Conservation (phyloP, 1,284 basidiomycete species). For the Naganishia sp. region DNA sequence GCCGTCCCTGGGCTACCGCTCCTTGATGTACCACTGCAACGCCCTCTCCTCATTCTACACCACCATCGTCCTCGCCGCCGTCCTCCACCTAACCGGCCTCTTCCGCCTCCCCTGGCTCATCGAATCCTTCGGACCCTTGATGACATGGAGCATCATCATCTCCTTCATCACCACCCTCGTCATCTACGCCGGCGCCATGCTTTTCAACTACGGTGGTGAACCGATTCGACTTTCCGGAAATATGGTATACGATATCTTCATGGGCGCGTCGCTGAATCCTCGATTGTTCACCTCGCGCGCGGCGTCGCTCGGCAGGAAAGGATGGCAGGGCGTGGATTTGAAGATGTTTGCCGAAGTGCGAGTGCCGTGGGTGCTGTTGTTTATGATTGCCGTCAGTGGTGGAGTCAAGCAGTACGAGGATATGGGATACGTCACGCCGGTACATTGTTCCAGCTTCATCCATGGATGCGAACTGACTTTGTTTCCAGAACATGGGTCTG, state of each 20-base stretch:
- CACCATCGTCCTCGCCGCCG: constrained; percentile 74
- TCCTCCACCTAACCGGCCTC: constrained; percentile 75
- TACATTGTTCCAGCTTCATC: constrained; percentile 46
- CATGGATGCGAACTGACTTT: not conserved
- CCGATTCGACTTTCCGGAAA: constrained; percentile 90
- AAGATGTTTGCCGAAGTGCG: constrained; percentile 99
- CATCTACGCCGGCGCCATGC: constrained; percentile 74
- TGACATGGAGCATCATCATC: constrained; percentile 92
- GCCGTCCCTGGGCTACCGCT: constrained; percentile 86
- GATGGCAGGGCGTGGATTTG: constrained; percentile 78
- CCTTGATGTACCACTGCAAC: constrained; percentile 95
- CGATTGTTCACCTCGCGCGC: constrained; percentile 59
- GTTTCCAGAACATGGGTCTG: constrained; percentile 83
- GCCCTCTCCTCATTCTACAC: constrained; percentile 84
- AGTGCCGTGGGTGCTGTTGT: constrained; percentile 95
- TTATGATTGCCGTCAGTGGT: constrained; percentile 88
- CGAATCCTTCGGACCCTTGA: constrained; percentile 93
- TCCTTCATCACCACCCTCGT: constrained; percentile 79
- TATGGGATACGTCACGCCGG: constrained; percentile 87
- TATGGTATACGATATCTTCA: constrained; percentile 91
- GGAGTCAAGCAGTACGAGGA: constrained; percentile 93
- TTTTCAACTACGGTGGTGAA: constrained; percentile 64
- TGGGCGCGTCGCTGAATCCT: constrained; percentile 94
- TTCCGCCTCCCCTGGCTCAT: constrained; percentile 95
- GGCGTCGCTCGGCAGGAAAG: constrained; percentile 30